Conservation (phyloP, 2,329 filamentous ascomycete genomes). For the Hypoxylon sp. region DNA sequence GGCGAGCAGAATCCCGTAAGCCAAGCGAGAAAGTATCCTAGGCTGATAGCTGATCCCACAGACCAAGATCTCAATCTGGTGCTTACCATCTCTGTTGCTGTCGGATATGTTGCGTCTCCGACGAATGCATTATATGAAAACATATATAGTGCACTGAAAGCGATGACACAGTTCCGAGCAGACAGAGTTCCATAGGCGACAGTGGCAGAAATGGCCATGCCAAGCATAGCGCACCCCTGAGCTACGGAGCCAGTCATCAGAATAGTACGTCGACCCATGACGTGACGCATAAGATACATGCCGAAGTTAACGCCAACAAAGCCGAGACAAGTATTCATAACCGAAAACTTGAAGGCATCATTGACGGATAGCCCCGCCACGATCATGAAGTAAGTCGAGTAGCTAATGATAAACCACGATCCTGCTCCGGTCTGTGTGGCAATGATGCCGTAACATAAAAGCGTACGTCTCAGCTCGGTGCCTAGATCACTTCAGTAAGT, state of each 20-base stretch:
- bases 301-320: conserved; percentile 65
- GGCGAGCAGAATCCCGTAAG: conserved; percentile 53
- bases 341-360: conserved; percentile 64
- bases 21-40: conserved; percentile 64
- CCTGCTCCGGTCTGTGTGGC: conserved; percentile 62
- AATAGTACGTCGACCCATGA: conserved; percentile 63
- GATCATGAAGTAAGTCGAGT: conserved; percentile 65
- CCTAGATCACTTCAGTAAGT: conserved; percentile 50
- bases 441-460: conserved; percentile 65
- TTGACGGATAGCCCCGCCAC: conserved; percentile 59
- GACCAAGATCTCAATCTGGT: conserved; percentile 63
- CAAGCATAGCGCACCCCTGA: conserved; percentile 63
- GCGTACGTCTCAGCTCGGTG: conserved; percentile 63
- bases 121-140: conserved; percentile 59
- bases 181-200: conserved; percentile 50
- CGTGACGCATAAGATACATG: conserved; percentile 63
- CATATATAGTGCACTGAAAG: conserved; percentile 55
- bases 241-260: conserved; percentile 62
- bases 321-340: conserved; percentile 66
- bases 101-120: conserved; percentile 59
- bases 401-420: conserved; percentile 66
- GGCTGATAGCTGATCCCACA: conserved; percentile 64
- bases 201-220: conserved; percentile 56
- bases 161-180: conserved; percentile 55
- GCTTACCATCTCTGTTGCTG: conserved; percentile 61